Conservation (phyloP, 371 early-diverging fungal genomes). For the Mortierella sp. region DNA sequence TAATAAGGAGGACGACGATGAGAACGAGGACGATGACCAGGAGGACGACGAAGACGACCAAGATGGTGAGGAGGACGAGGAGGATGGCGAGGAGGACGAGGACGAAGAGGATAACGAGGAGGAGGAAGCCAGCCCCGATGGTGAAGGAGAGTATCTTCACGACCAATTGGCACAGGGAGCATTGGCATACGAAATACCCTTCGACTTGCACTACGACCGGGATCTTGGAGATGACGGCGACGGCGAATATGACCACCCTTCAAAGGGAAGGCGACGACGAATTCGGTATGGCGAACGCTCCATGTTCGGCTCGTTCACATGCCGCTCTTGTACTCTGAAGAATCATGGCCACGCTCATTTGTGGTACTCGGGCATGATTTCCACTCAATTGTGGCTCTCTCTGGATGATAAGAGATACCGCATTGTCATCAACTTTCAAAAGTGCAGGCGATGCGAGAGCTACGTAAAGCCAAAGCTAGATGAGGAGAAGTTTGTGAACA, state of each 20-base stretch:
- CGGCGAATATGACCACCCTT: too few species aligned
- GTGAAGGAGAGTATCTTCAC: constrained; percentile 9
- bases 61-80: too few species aligned
- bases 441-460: constrained; percentile 14
- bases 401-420: constrained; percentile 1
- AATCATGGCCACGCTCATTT: background rate
- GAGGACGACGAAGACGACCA: too few species aligned
- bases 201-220: background rate
- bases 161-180: background rate
- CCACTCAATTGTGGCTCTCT: constrained; percentile 9
- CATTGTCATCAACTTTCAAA: constrained; percentile 10
- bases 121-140: too few species aligned
- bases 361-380: constrained; percentile 18
- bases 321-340: constrained; percentile 2
- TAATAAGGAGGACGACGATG: too few species aligned
- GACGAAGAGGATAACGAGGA: too few species aligned
- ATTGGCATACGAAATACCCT: background rate
- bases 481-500: constrained; percentile 6
- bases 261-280: too few species aligned
- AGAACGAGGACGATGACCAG: too few species aligned
- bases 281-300: background rate
- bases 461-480: constrained; percentile 18
- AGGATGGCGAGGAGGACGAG: too few species aligned
- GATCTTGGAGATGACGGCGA: background rate
- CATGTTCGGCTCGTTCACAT: constrained; percentile 6